Percentiles rank a stretch among this genome's conserved stretches.
Evolutionary conservation across 2,329 filamentous ascomycete species (phyloP).

Genomic region (Aspergillaceae sp.): DNA sequence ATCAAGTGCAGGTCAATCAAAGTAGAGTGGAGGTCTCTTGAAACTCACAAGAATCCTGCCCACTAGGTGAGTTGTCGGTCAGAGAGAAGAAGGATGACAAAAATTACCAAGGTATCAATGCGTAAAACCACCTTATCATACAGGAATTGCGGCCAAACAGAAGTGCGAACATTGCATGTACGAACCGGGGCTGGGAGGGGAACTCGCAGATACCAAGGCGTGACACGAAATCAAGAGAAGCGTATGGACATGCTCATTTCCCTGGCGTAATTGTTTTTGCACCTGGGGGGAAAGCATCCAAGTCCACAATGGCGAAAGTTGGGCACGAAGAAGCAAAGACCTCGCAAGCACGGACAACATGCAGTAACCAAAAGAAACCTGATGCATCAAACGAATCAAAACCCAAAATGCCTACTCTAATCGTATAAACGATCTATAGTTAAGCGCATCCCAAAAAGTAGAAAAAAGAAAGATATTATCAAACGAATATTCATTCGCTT

Average conservation of each 20-base stretch:
- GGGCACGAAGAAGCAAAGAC: not conserved
- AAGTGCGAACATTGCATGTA: not conserved
- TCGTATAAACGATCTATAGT: not conserved
- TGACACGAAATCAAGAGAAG: not conserved
- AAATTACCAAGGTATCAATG: slow-evolving; percentile 1
- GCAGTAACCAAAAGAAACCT: slow-evolving; percentile 1
- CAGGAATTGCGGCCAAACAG: not conserved
- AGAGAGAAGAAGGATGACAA: not conserved
- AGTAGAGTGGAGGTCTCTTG: slow-evolving; percentile 6
- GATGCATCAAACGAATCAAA: not conserved
- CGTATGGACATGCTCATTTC: not conserved
- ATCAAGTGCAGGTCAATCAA: slow-evolving; percentile 13
- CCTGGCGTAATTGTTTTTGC: not conserved
- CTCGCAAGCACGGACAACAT: no score
- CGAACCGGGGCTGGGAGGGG: no score
- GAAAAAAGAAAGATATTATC: not conserved
- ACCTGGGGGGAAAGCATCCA: no score
- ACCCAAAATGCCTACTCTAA: not conserved
- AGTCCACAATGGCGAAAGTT: no score
- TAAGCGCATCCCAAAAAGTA: not conserved
- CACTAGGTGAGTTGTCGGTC: slow-evolving; percentile 5
- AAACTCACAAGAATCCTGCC: slow-evolving; percentile 4
- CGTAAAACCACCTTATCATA: slow-evolving; percentile 6
- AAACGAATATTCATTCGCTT: not conserved
- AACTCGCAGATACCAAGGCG: not conserved